Evolutionary conservation across 2,329 filamentous ascomycete genomes (phyloP), one percentile per base, ranked within the genome.

Genomic region (Colletotrichum cereale): DNA sequence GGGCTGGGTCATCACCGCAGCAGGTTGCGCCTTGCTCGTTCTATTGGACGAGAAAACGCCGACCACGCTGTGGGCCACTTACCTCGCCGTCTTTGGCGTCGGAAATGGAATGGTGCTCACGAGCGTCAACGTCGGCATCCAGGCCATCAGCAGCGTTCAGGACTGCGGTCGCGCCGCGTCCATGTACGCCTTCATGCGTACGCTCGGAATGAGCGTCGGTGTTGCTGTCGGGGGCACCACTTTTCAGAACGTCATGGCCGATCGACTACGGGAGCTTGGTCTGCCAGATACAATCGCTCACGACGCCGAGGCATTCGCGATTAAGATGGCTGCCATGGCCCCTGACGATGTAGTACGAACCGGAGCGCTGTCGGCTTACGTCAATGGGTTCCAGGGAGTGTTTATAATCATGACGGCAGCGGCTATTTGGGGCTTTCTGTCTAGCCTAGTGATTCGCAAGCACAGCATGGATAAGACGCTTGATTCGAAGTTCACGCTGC

Each of bases 161-260:
- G 77, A 83, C 53, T 74, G 73, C 31, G 78, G 76, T 1, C 76
- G 79, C 44, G 80, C 84, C 1, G 78, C 79, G 0, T 77, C 76
- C 40, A 82, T 80, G 81, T 83, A 81, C 72, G 78, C 76, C 1
- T 81, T 82, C 73, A 76, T 81, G 16, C 79, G 79, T 29, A 81
- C 79, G 7, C 78, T 85, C 67, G 84, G 85, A 2, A 84, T 84
- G 83, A 80, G 81, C 14, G 70, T 84, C 31, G 84, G 84, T 12
- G 79, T 86, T 6, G 82, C 82, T 24, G 73, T 82, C 11, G 78
- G 80, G 3, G 80, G 79, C 6, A 77, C 81, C 0, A 73, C 85
- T 10, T 82, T 86, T 60, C 77, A 85, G 66, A 85, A 83, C 61
- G 38, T 34, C 16, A 47, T 66, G 38, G 6, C 6, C 8, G 26